Evolutionary conservation across 2,329 filamentous ascomycete genomes (phyloP), one percentile per base, ranked within the genome.

Genomic region (Blastomyces gilchristii): DNA sequence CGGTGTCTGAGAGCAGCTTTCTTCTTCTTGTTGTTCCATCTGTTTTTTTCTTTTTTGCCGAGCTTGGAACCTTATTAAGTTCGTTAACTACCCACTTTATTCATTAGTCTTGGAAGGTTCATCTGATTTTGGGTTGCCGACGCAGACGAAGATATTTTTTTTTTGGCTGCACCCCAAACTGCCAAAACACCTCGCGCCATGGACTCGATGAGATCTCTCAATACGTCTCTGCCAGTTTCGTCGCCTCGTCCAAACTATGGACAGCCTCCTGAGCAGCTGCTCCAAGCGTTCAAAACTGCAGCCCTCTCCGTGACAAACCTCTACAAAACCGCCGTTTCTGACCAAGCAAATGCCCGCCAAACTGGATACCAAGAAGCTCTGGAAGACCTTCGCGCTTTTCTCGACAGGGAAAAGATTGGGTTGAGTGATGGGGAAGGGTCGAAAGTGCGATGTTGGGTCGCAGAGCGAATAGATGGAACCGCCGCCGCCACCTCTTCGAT

Each of bases 301-400:
- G 94, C 94, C 25, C 82, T 97, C 43, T 96, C 91, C 6, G 92
- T 97, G 62, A 97, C 94, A 58, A 96, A 95, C 71, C 86, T 99
- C 16, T 97, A 97, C 80, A 97, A 96, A 77, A 92, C 87, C 49
- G 93, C 93, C 2, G 88, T 90, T 14, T 82, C 86, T 41, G 89
- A 90, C 58, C 87, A 94, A 73, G 82, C 87, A 59, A 87, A 87
- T 70, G 86, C 91, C 57, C 86, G 90, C 59, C 79, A 84, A 60
- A 87, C 92, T 49, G 94, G 94, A 34, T 97, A 97, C 70, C 92
- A 97, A 74, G 92, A 97, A 72, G 95, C 92, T 47, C 80, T 99
- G 47, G 91, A 97, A 67, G 93, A 97, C 68, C 80, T 99, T 5
- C 78, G 97, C n/a, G 77, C 82, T 18, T 95, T 96, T 68, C 79